Conservation (phyloP, 1,284 basidiomycete genomes). For the Meripilus lineatus region DNA sequence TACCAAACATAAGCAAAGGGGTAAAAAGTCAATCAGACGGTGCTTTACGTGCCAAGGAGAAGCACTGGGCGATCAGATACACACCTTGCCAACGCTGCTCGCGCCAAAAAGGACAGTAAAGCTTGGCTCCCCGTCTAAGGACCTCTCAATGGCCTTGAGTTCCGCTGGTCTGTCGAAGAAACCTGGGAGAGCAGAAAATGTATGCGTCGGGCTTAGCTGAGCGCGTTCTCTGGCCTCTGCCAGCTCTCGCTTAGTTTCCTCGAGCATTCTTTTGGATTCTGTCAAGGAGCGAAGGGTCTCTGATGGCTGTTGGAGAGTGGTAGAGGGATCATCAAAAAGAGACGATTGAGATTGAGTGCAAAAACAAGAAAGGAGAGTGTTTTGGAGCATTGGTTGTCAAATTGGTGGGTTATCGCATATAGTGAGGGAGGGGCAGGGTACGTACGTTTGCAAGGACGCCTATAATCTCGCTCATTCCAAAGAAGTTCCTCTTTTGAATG, state of each 20-base stretch:
- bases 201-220: slow-evolving; percentile 69
- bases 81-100: slow-evolving; percentile 74
- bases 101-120: slow-evolving; percentile 81
- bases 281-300: slow-evolving; percentile 74
- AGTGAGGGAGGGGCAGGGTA: slow-evolving; percentile 12
- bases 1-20: slow-evolving; percentile 21
- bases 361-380: too few relatives aligned
- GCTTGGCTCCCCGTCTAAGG: slow-evolving; percentile 63
- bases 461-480: slow-evolving; percentile 75
- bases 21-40: not conserved
- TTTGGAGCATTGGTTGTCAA: not conserved
- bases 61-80: not conserved
- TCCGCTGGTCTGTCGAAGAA: slow-evolving; percentile 70
- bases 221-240: slow-evolving; percentile 59
- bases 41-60: not conserved
- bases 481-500: slow-evolving; percentile 63
- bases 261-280: slow-evolving; percentile 68
- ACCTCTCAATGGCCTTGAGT: slow-evolving; percentile 54
- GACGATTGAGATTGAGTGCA: slow-evolving; percentile 13
- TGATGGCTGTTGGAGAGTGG: slow-evolving; percentile 47
- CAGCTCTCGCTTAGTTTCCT: slow-evolving; percentile 72
- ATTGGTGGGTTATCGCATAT: not conserved
- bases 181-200: slow-evolving; percentile 68
- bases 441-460: slow-evolving; percentile 71
- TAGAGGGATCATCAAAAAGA: too few relatives aligned